Evolutionary conservation across 2,329 filamentous ascomycete genomes (phyloP).

Genomic region (Lasiodiplodia citricola): DNA sequence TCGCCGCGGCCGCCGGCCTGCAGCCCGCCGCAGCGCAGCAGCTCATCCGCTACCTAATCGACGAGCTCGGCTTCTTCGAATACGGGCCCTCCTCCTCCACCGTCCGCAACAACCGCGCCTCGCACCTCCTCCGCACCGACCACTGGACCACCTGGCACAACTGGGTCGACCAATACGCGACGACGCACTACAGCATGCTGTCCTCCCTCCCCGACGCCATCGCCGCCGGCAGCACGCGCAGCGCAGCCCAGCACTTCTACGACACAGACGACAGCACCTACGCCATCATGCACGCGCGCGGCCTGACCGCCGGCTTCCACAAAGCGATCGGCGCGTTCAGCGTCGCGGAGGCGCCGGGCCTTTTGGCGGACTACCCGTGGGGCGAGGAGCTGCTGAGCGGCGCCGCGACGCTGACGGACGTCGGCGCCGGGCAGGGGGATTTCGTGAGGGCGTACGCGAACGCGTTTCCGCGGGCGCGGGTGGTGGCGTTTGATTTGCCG

Average conservation of each 20-base stretch:
- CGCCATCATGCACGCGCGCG: background rate
- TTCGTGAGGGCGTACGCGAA: background rate
- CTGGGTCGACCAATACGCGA: constrained; percentile 10
- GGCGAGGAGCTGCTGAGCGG: background rate
- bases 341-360: background rate
- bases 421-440: constrained; percentile 4
- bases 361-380: constrained; percentile 3
- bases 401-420: background rate
- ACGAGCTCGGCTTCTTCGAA: constrained; percentile 11
- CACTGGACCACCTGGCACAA: constrained; percentile 12
- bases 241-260: background rate
- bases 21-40: background rate
- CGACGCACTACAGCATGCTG: background rate
- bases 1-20: background rate
- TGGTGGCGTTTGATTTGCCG: constrained; percentile 4
- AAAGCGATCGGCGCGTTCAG: constrained; percentile 6
- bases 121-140: background rate
- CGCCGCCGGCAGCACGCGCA: background rate
- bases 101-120: background rate
- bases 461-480: background rate
- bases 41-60: constrained; percentile 5
- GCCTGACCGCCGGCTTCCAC: constrained; percentile 3
- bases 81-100: background rate
- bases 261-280: background rate
- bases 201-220: background rate